Evolutionary conservation across 495 filamentous ascomycete genomes (phyloP).

Genomic region (Aspergillus indologenus): DNA sequence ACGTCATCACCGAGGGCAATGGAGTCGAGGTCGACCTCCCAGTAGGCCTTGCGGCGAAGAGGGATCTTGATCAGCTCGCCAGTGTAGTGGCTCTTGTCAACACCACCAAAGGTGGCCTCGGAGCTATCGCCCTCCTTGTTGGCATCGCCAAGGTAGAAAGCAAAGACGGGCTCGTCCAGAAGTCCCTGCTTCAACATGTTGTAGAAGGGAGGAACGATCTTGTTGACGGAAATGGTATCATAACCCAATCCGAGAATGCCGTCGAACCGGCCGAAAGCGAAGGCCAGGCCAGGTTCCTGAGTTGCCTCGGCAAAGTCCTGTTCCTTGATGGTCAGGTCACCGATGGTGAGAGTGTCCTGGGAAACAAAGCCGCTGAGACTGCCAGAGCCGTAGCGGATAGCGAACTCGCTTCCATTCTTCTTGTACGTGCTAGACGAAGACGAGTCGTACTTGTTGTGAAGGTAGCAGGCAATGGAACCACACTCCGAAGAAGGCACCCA

Average conservation of each 20-base stretch:
- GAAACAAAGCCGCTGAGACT: constrained; percentile 93
- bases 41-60: constrained; percentile 97
- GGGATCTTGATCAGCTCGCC: constrained; percentile 92
- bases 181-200: constrained; percentile 86
- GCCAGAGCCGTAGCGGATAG: constrained; percentile 95
- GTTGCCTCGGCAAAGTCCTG: constrained; percentile 97
- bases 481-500: constrained; percentile 94
- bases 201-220: constrained; percentile 93
- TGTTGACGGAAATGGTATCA: constrained; percentile 93
- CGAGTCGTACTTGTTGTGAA: constrained; percentile 95
- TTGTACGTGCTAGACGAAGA: constrained; percentile 87
- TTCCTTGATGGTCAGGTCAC: constrained; percentile 78
- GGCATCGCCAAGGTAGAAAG: constrained; percentile 87
- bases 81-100: constrained; percentile 80
- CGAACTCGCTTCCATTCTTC: constrained; percentile 86
- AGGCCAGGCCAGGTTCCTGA: constrained; percentile 89
- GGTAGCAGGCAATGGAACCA: constrained; percentile 95
- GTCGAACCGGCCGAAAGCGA: constrained; percentile 97
- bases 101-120: constrained; percentile 87
- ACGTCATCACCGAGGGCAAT: constrained; percentile 80
- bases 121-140: constrained; percentile 73
- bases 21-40: constrained; percentile 95
- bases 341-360: constrained; percentile 78
- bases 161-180: constrained; percentile 89
- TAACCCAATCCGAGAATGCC: constrained; percentile 96